Conservation (phyloP, 139 green algal species). For the Chlorella vulgaris region DNA sequence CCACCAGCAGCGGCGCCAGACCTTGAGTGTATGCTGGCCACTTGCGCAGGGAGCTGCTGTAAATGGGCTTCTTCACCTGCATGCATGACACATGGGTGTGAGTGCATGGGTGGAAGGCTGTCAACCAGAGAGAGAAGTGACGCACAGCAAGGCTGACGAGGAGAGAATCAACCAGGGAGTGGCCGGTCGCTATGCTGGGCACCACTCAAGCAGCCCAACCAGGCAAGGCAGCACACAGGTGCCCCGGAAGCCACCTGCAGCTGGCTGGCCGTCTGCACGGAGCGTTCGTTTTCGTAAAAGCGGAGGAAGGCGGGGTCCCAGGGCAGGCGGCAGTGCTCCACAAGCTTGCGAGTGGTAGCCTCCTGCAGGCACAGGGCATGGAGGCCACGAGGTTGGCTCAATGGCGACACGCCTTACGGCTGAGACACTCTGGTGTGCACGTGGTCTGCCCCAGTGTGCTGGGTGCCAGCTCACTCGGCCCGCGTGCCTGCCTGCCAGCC, state of each 20-base stretch:
- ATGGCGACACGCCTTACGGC: too few relatives aligned
- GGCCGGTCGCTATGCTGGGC: too few relatives aligned
- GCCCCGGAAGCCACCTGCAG: conserved; percentile 12
- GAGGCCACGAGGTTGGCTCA: neutral
- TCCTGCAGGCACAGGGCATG: neutral
- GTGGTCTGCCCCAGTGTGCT: too few relatives aligned
- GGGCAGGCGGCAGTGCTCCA: conserved; percentile 25
- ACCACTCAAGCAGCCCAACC: neutral
- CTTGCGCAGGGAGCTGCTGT: conserved; percentile 12
- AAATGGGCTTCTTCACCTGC: conserved; percentile 22
- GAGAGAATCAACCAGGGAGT: too few relatives aligned
- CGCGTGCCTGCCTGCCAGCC: too few relatives aligned
- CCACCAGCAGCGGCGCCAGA: conserved; percentile 20
- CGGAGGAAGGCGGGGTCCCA: conserved; percentile 11
- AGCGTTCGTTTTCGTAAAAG: conserved; percentile 19
- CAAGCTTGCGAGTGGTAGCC: neutral
- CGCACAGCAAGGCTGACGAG: too few relatives aligned
- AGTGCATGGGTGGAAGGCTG: neutral
- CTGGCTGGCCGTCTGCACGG: conserved; percentile 19
- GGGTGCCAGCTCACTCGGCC: too few relatives aligned
- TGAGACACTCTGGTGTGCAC: too few relatives aligned
- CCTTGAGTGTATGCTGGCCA: conserved; percentile 19
- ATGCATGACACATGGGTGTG: too few relatives aligned
- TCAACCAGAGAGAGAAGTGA: neutral
- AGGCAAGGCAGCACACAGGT: neutral